phyloP scores from a whole-genome alignment of 495 filamentous ascomycete genomes.

The Peziza echinospora region DNA sequence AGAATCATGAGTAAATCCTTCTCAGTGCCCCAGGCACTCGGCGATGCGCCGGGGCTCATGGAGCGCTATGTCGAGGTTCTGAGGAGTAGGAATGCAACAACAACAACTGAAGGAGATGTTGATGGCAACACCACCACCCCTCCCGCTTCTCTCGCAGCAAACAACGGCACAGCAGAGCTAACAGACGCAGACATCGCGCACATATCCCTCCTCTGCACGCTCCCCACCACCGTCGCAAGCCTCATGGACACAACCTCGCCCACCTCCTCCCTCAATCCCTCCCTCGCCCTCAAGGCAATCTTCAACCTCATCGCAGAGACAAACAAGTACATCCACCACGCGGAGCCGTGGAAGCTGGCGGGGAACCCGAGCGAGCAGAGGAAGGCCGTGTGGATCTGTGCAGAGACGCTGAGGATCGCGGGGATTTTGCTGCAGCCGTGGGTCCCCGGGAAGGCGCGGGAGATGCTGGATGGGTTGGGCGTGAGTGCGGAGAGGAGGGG shows the following conservation, averaged over 20 bases:
- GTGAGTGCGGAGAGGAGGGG: slow-evolving; percentile 39
- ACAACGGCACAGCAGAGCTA: neutral
- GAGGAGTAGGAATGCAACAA: slow-evolving; percentile 1
- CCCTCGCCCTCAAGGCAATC: slow-evolving; percentile 17
- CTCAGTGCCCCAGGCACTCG: slow-evolving; percentile 35
- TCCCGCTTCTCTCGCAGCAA: neutral
- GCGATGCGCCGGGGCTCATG: slow-evolving; percentile 22
- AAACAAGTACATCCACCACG: slow-evolving; percentile 42
- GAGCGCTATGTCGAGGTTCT: slow-evolving; percentile 1
- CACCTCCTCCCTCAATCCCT: neutral
- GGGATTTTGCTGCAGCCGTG: slow-evolving; percentile 80
- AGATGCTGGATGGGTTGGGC: slow-evolving; percentile 56
- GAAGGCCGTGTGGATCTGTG: slow-evolving; percentile 40
- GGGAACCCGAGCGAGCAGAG: slow-evolving; percentile 12
- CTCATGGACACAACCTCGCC: slow-evolving; percentile 29
- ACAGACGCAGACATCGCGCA: neutral
- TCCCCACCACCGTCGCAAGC: slow-evolving; percentile 33
- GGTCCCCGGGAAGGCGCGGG: slow-evolving; percentile 58
- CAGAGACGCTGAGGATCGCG: slow-evolving; percentile 57
- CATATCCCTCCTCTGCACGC: neutral
- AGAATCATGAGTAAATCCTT: slow-evolving; percentile 49
- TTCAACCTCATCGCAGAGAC: slow-evolving; percentile 26
- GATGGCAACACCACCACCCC: neutral
- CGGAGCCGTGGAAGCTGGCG: slow-evolving; percentile 25
- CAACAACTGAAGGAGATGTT: neutral